Evolutionary conservation across 2,329 filamentous ascomycete species (phyloP), one percentile per base, ranked within the genome.

Genomic region (Coleophoma crateriformis): DNA sequence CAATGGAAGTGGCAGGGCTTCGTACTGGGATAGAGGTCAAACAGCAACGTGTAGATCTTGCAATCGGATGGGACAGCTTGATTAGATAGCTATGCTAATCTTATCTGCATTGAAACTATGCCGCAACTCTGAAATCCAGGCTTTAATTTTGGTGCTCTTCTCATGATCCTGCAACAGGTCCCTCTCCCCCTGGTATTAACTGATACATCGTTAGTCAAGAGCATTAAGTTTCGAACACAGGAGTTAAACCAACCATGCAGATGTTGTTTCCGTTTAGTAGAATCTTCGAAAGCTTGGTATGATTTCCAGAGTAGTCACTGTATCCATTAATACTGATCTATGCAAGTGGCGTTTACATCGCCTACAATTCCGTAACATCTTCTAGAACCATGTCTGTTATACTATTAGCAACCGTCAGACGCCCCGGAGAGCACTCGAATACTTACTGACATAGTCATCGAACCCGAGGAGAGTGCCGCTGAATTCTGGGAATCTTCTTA

Each of bases 391-490:
- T 99, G 71, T 99, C 92, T 97, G 59, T 47, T 37, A 54, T 43
- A 55, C 66, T 43, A 67, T 46, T 44, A 48, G 39, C 13, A 7
- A 27, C n/a, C 22, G 11, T 5, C 17, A 6, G 15, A 20, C 14
- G 19, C 19, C 7, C n/a, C 7, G 20, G 34, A 6, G 35, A 10
- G 27, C 5, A 7, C 6, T 27, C 27, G 27, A 27, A 37, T 63
- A 96, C 92, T 76, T 79, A 96, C 91, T 99, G 79, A 99, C 94
- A 75, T 97, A 99, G 79, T 99, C 94, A 68, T 99, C 94, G 64
- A 99, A 99, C 3, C 94, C 94, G 49, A 96, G 81, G 22, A 99
- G 78, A 7, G 90, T 96, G 48, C 94, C 94, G 60, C 88, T 89
- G 73, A 99, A 99, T 71, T 99, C 94, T 97, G 66, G n/a, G n/a